These are phyloP conservation scores for Linum usitatissimum DNA, from an alignment of 345 rosid genomes.

Conservation along the genomic window DNA sequence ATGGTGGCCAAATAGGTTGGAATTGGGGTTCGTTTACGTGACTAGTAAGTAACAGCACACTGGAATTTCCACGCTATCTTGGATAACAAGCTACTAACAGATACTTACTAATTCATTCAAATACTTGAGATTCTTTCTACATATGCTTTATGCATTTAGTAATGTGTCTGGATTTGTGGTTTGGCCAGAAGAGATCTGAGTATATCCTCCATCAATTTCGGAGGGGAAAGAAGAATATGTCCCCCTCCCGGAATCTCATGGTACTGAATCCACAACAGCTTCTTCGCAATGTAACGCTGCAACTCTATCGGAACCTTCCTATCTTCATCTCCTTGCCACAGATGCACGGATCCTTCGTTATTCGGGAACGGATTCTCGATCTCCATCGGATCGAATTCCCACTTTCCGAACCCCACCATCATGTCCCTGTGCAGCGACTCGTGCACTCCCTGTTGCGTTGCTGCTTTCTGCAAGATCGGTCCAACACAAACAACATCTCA, in stretches of 20 bases:
- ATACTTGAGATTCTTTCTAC: no score
- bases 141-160: no score
- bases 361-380: conserved; percentile 39
- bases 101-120: no score
- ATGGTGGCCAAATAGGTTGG: no score
- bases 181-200: conserved; percentile 44
- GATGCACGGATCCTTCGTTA: conserved; percentile 39
- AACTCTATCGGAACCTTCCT: conserved; percentile 71
- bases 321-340: conserved; percentile 91
- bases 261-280: conserved; percentile 67
- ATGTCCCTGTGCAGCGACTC: conserved; percentile 53
- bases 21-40: no score
- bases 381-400: conserved; percentile 77
- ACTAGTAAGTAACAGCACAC: no score
- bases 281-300: conserved; percentile 44
- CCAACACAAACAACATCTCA: no score
- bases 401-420: conserved; percentile 46
- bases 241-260: conserved; percentile 89
- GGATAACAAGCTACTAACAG: no score
- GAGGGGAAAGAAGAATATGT: conserved; percentile 67
- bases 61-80: no score
- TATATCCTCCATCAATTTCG: conserved; percentile 54
- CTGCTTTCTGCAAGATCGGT: no score
- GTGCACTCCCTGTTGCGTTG: conserved; percentile 35
- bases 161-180: no score